These are phyloP conservation scores for Naganishia cerealis DNA, from an alignment of 1,284 basidiomycete genomes.

Conservation along the genomic window DNA sequence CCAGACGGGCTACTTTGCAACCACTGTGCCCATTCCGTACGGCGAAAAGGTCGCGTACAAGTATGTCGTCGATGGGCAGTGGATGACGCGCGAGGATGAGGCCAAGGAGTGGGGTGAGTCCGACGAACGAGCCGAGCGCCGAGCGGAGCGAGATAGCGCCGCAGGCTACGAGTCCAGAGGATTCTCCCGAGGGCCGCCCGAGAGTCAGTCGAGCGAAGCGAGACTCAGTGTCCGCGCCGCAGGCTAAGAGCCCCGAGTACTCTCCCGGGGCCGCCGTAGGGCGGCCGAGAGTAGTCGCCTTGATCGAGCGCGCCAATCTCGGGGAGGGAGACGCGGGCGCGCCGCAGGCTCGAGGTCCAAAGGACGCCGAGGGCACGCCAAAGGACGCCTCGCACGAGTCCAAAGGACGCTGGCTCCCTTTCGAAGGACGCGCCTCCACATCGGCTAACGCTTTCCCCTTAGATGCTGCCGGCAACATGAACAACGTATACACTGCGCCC, in stretches of 20 bases:
- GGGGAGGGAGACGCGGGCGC: too few species aligned
- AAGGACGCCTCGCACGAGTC: too few species aligned
- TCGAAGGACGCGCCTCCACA: too few species aligned
- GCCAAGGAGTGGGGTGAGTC: constrained; percentile 53
- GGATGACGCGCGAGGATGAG: constrained; percentile 55
- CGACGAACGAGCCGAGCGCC: neutral
- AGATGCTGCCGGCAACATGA: constrained; percentile 55
- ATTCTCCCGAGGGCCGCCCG: neutral
- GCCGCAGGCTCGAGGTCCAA: too few species aligned
- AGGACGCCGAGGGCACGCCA: too few species aligned
- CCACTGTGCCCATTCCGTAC: constrained; percentile 41
- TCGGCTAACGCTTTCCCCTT: neutral
- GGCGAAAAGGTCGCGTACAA: constrained; percentile 54
- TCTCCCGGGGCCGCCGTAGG: neutral
- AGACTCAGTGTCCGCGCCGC: too few species aligned
- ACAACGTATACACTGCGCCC: constrained; percentile 46
- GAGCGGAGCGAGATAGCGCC: neutral
- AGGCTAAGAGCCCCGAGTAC: too few species aligned
- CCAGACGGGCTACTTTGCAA: constrained; percentile 40
- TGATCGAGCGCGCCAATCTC: neutral
- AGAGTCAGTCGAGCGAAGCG: neutral
- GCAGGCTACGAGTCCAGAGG: neutral
- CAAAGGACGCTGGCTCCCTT: neutral
- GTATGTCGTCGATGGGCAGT: constrained; percentile 55
- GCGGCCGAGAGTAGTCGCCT: neutral